A percentile compares a stretch with the other conserved stretches of the same genome.
phyloP scores from a whole-genome alignment of 495 filamentous ascomycete genomes.

The Bathelium albidoporum region DNA sequence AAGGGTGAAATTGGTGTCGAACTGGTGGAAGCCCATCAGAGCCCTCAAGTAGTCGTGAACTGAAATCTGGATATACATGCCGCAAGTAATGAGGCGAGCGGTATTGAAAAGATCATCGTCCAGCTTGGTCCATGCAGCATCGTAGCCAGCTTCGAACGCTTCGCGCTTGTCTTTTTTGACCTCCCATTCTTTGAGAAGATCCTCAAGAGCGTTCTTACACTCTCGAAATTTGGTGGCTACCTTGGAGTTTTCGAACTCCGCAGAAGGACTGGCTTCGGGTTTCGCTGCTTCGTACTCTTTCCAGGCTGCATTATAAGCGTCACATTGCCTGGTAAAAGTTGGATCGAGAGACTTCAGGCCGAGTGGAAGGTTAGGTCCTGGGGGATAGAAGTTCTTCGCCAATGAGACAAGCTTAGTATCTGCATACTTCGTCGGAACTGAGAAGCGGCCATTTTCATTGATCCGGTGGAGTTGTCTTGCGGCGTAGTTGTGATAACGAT shows the following conservation, averaged over 20 bases:
- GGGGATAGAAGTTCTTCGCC: constrained; percentile 1
- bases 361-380: constrained; percentile 3
- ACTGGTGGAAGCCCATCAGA: constrained; percentile 72
- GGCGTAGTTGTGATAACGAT: constrained; percentile 73
- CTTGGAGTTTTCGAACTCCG: constrained; percentile 37
- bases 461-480: constrained; percentile 57
- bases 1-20: constrained; percentile 68
- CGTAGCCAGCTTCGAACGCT: constrained; percentile 1
- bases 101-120: constrained; percentile 83
- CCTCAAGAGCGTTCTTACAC: constrained; percentile 2
- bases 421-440: constrained; percentile 3
- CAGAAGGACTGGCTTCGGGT: constrained; percentile 29
- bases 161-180: constrained; percentile 2
- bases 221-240: constrained; percentile 32
- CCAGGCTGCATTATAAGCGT: constrained; percentile 3
- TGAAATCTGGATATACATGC: constrained; percentile 76
- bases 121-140: constrained; percentile 52
- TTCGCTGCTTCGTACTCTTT: constrained; percentile 29
- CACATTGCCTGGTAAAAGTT: background rate
- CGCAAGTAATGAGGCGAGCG: constrained; percentile 65
- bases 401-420: constrained; percentile 6
- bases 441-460: constrained; percentile 62
- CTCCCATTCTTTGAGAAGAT: constrained; percentile 2
- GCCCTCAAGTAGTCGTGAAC: constrained; percentile 76
- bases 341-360: constrained; percentile 5